phyloP scores from a whole-genome alignment of 352 stramenopile species.

The Peronospora belbahrii region DNA sequence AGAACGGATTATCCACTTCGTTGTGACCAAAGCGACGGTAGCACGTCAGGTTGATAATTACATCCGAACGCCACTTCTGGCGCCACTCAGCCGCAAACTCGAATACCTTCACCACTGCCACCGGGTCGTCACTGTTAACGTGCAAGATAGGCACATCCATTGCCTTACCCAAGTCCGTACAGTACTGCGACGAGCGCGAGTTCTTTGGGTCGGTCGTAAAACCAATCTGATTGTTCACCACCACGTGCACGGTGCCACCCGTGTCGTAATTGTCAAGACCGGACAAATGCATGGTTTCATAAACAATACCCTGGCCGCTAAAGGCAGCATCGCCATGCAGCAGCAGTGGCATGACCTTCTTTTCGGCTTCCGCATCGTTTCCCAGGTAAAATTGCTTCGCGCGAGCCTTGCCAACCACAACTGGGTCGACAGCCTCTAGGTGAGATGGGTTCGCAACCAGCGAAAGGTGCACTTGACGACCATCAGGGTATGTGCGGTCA shows the following conservation, averaged over 20 bases:
- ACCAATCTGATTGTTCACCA: slow-evolving; percentile 96
- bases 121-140: slow-evolving; percentile 94
- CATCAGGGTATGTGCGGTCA: slow-evolving; percentile 93
- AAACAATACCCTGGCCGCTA: slow-evolving; percentile 93
- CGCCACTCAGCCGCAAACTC: slow-evolving; percentile 84
- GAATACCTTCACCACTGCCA: slow-evolving; percentile 85
- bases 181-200: slow-evolving; percentile 91
- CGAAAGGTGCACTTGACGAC: slow-evolving; percentile 90
- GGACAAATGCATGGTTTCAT: slow-evolving; percentile 96
- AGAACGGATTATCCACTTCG: slow-evolving; percentile 96
- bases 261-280: slow-evolving; percentile 91
- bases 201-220: slow-evolving; percentile 98
- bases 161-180: slow-evolving; percentile 93
- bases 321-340: slow-evolving; percentile 97
- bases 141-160: slow-evolving; percentile 91
- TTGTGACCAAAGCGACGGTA: slow-evolving; percentile 98
- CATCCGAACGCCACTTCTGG: slow-evolving; percentile 80
- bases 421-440: slow-evolving; percentile 94
- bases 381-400: slow-evolving; percentile 96
- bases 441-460: slow-evolving; percentile 96
- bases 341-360: slow-evolving; percentile 91
- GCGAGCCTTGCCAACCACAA: slow-evolving; percentile 92
- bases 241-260: slow-evolving; percentile 95
- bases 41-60: slow-evolving; percentile 97
- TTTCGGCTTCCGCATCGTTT: slow-evolving; percentile 78